Base-by-base conservation (phyloP, 345 rosid genomes). In the Zanthoxylum bungeanum region DNA sequence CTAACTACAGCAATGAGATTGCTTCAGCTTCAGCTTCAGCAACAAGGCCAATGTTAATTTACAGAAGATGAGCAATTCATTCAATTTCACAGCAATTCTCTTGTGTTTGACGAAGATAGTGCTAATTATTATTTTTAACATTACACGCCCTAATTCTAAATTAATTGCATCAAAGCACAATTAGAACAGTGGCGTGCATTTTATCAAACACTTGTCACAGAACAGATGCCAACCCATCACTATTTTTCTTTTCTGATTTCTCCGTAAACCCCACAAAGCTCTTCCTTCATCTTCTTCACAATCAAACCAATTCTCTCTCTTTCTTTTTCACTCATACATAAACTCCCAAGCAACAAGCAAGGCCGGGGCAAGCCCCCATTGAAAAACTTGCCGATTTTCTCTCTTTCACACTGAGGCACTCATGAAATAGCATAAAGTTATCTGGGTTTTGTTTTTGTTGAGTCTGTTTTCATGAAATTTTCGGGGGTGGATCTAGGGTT, bases 401-500 rank as follows among this genome's bases (percentile, higher is more conserved):
- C 30, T 22, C n/a, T 27, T 36, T 5, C 9, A 12, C 19, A 21
- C 21, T 5, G 21, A 30, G 10, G 22, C 25, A 19, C 9, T 10
- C 7, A 17, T 8, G 34, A 21, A 17, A 27, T 7, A 64, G 28
- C 5, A 12, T 0, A 7, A 57, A 28, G 42, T 42, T 63, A 30
- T 2, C n/a, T 63, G 4, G 19, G 46, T n/a, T 24, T 62, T 22
- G 14, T 40, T 24, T 6, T 19, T 4, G 31, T 22, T 64, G 8
- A 39, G 12, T 21, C 25, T 5, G 7, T n/a, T n/a, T n/a, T 40
- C 11, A 21, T 34, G 40, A 39, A 21, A 17, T 30, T 56, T 21
- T 40, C 11, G 28, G 52, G n/a, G 55, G 52, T 53, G 40, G 57
- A 56, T 73, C 78, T 69, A 64, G 75, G 74, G 76, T 78, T 85